A percentile compares a stretch with the other conserved stretches of the same genome.
Evolutionary conservation across 768 basidiomycete species (phyloP).

Genomic region (Leccinum barrowsii): DNA sequence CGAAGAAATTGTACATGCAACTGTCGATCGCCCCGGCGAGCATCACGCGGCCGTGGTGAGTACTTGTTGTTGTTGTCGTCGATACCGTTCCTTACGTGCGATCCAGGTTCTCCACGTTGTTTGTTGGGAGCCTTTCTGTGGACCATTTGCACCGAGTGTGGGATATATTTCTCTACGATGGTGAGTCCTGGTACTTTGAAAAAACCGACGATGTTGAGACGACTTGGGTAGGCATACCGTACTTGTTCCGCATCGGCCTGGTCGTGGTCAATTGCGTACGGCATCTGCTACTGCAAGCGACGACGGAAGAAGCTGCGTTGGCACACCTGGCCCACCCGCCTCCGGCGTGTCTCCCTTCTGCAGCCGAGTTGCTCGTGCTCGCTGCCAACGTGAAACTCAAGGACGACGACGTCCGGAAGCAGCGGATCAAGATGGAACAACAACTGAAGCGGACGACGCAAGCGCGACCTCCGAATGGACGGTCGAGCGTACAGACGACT

Average conservation of each 20-base stretch:
- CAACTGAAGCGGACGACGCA: constrained; percentile 60
- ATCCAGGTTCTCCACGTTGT: constrained; percentile 68
- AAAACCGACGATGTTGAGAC: neutral
- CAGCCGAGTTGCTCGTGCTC: constrained; percentile 59
- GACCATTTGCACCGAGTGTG: constrained; percentile 72
- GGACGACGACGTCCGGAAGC: constrained; percentile 76
- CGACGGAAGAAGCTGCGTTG: constrained; percentile 45
- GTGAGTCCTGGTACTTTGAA: constrained; percentile 34
- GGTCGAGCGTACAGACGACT: constrained; percentile 23
- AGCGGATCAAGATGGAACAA: constrained; percentile 71
- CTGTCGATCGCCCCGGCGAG: constrained; percentile 54
- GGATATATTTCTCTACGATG: constrained; percentile 82
- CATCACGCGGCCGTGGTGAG: constrained; percentile 64
- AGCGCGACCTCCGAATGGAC: constrained; percentile 30
- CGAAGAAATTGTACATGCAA: constrained; percentile 65
- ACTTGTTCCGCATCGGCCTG: constrained; percentile 71
- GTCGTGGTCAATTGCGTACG: constrained; percentile 60
- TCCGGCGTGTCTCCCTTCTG: constrained; percentile 49
- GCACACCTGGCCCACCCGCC: constrained; percentile 50
- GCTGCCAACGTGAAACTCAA: constrained; percentile 66
- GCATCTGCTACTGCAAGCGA: constrained; percentile 52
- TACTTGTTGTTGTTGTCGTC: neutral
- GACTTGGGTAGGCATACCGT: constrained; percentile 54
- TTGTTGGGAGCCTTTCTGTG: constrained; percentile 60
- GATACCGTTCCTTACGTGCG: neutral